Percentiles rank a stretch among this genome's conserved stretches.
phyloP scores from a whole-genome alignment of 257 asterid genomes.

The Voacanga thouarsii region DNA sequence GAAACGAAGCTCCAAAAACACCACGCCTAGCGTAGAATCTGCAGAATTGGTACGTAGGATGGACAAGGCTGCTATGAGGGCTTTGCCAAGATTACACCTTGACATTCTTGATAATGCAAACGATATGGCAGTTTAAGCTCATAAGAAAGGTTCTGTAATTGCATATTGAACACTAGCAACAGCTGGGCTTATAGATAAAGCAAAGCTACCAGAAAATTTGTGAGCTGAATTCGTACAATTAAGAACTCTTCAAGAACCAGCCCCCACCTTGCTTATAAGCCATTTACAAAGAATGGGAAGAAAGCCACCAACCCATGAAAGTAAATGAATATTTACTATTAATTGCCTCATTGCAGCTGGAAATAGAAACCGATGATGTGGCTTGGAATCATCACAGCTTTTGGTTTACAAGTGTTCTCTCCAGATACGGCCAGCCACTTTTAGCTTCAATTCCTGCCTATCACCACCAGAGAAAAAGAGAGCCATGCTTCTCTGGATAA shows the following conservation, averaged over 20 bases:
- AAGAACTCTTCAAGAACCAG: neutral
- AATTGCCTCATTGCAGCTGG: neutral
- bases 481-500: slow-evolving; percentile 36
- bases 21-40: too few species aligned
- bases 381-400: neutral
- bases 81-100: too few species aligned
- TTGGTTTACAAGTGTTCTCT: slow-evolving; percentile 12
- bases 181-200: neutral
- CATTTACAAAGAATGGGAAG: slow-evolving; percentile 9
- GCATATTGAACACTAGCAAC: neutral
- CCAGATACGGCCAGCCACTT: slow-evolving; percentile 37
- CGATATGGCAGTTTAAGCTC: neutral
- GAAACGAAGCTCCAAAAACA: too few species aligned
- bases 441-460: slow-evolving; percentile 34
- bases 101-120: too few species aligned
- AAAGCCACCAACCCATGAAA: neutral
- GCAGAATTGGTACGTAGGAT: too few species aligned
- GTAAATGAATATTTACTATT: neutral
- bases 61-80: too few species aligned
- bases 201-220: neutral
- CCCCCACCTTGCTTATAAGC: neutral
- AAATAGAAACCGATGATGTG: neutral
- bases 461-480: slow-evolving; percentile 33
- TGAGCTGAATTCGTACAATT: neutral
- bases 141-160: neutral